A percentile compares a stretch with the other conserved stretches of the same genome.
Evolutionary conservation across 345 rosid species (phyloP).

Genomic region (Arabis hirsuta): DNA sequence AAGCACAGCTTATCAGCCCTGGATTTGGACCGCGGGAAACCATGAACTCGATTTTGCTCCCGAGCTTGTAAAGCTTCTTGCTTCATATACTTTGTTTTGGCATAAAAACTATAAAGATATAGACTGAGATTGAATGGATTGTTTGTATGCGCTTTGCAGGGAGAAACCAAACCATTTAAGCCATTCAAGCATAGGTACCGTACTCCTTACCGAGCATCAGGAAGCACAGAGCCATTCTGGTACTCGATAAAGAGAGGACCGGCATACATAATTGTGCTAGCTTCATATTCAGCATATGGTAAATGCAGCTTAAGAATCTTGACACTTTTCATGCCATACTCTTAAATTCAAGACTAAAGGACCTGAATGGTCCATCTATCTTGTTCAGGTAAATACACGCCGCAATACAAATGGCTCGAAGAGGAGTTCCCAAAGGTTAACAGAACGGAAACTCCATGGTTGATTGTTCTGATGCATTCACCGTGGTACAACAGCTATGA

Average conservation of each 20-base stretch:
- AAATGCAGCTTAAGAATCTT: conserved; percentile 11
- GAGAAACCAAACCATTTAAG: conserved; percentile 82
- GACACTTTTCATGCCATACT: not conserved
- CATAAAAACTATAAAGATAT: no score
- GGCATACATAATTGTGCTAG: conserved; percentile 74
- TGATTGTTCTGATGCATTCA: conserved; percentile 76
- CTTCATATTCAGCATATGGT: conserved; percentile 94
- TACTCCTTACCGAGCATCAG: conserved; percentile 69
- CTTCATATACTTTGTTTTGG: no score
- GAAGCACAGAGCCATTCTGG: conserved; percentile 81
- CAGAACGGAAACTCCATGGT: conserved; percentile 88
- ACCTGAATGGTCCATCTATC: no score
- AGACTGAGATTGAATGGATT: no score
- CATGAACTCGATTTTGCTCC: conserved; percentile 88
- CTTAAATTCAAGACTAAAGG: not conserved
- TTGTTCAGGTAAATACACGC: conserved; percentile 74
- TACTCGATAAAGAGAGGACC: conserved; percentile 96
- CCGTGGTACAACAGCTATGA: conserved; percentile 96
- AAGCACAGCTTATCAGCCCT: conserved; percentile 87
- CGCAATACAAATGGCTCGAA: conserved; percentile 78
- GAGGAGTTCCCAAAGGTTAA: conserved; percentile 79
- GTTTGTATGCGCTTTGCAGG: conserved; percentile 50
- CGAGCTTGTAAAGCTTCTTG: conserved; percentile 52
- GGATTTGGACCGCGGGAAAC: conserved; percentile 96
- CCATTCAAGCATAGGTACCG: conserved; percentile 73